phyloP scores from a whole-genome alignment of 768 basidiomycete genomes.

The Lyophyllum atratum region DNA sequence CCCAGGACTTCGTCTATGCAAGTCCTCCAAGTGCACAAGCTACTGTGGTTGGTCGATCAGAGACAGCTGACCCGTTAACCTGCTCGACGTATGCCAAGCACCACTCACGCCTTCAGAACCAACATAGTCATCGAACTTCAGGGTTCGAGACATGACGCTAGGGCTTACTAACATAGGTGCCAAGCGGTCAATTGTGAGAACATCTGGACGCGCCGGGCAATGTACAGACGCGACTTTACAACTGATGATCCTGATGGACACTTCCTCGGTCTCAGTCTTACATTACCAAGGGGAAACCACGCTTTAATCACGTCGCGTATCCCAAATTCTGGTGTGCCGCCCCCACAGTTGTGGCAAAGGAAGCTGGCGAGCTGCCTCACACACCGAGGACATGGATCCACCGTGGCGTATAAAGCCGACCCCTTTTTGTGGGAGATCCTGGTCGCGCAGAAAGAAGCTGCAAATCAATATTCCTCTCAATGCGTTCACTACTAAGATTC shows the following conservation, averaged over 20 bases:
- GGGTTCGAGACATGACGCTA: background rate
- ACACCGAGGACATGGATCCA: background rate
- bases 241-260: background rate
- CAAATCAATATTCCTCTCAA: background rate
- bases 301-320: background rate
- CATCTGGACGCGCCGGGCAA: background rate
- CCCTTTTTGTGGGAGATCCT: background rate
- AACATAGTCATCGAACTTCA: background rate
- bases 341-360: background rate
- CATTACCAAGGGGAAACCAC: background rate
- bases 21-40: background rate
- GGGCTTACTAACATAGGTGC: background rate
- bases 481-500: background rate
- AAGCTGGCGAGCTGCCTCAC: background rate
- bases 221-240: background rate
- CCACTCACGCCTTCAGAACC: background rate
- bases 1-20: background rate
- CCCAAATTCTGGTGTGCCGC: background rate
- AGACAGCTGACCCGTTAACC: background rate
- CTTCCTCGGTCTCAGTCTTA: background rate
- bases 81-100: background rate
- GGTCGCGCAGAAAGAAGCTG: background rate
- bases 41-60: background rate
- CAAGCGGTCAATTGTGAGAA: background rate
- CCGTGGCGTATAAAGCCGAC: background rate